Conservation (phyloP, 2,329 filamentous ascomycete species). For the Sporothrix euskadiensis region DNA sequence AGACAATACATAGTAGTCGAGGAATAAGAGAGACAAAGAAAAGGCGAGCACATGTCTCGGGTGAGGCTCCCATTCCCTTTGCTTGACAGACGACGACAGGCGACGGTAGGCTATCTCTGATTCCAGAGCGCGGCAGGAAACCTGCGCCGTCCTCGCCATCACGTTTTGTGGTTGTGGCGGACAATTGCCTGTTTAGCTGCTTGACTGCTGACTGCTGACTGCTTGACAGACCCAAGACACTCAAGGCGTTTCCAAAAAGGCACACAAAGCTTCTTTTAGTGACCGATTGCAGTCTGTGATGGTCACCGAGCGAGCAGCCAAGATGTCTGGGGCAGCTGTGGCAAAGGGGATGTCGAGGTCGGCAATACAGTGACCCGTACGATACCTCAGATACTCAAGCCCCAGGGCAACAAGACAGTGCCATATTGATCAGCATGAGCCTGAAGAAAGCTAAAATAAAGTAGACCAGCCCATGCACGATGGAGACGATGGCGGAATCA, state of each 20-base stretch:
- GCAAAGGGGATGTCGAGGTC: neutral
- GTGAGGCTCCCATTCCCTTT: neutral
- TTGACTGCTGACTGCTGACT: too few relatives aligned
- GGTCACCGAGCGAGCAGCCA: slow-evolving; percentile 14
- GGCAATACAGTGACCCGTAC: neutral
- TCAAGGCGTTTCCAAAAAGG: neutral
- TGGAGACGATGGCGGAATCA: neutral
- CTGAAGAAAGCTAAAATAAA: neutral
- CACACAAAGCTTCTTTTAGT: neutral
- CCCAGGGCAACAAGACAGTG: neutral
- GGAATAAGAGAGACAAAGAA: neutral
- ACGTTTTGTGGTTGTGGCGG: slow-evolving; percentile 20
- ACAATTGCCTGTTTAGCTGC: neutral
- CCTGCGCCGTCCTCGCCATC: neutral
- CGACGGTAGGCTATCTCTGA: neutral
- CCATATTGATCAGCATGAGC: neutral
- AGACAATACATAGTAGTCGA: neutral
- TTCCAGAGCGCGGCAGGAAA: slow-evolving; percentile 11
- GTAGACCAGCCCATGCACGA: slow-evolving; percentile 6
- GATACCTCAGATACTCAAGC: too few relatives aligned
- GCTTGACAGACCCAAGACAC: neutral
- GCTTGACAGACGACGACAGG: too few relatives aligned
- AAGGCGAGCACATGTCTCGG: slow-evolving; percentile 2
- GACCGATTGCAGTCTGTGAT: neutral
- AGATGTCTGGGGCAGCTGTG: neutral